Percentiles rank a stretch among this genome's conserved stretches.
Conservation (phyloP, 1,284 basidiomycete genomes). For the Ustilago shanxiensis region DNA sequence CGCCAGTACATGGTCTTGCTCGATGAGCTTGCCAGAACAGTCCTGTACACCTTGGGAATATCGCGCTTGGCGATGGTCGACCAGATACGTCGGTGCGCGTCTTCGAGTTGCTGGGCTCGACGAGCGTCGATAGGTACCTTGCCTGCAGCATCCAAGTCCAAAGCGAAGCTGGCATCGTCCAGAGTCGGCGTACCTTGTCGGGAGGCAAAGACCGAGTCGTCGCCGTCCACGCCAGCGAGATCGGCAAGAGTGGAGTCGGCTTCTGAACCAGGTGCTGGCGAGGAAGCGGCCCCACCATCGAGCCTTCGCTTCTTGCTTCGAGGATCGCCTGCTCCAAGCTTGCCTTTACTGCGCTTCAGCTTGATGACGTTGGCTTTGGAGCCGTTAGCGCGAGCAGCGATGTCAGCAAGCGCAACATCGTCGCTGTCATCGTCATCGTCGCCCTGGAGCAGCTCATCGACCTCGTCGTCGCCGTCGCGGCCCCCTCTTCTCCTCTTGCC, state of each 20-base stretch:
- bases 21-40: slow-evolving; percentile 62
- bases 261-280: slow-evolving; percentile 44
- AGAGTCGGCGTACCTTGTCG: slow-evolving; percentile 41
- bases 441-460: slow-evolving; percentile 38
- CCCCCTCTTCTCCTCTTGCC: slow-evolving; percentile 24
- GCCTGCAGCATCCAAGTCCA: slow-evolving; percentile 51
- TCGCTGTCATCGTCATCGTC: slow-evolving; percentile 49
- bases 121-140: slow-evolving; percentile 59
- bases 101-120: slow-evolving; percentile 63
- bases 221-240: slow-evolving; percentile 37
- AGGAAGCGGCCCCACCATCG: slow-evolving; percentile 31
- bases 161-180: slow-evolving; percentile 37
- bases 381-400: slow-evolving; percentile 32
- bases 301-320: slow-evolving; percentile 47
- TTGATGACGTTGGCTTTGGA: slow-evolving; percentile 47
- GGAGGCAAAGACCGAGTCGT: slow-evolving; percentile 42
- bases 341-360: slow-evolving; percentile 54
- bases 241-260: slow-evolving; percentile 41
- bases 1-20: slow-evolving; percentile 76
- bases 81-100: slow-evolving; percentile 69
- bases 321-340: slow-evolving; percentile 25
- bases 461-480: slow-evolving; percentile 34
- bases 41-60: slow-evolving; percentile 68
- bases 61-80: slow-evolving; percentile 68
- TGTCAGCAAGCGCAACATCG: slow-evolving; percentile 47